Evolutionary conservation across 2,329 filamentous ascomycete species (phyloP).

Genomic region (Aspergillus sp.): DNA sequence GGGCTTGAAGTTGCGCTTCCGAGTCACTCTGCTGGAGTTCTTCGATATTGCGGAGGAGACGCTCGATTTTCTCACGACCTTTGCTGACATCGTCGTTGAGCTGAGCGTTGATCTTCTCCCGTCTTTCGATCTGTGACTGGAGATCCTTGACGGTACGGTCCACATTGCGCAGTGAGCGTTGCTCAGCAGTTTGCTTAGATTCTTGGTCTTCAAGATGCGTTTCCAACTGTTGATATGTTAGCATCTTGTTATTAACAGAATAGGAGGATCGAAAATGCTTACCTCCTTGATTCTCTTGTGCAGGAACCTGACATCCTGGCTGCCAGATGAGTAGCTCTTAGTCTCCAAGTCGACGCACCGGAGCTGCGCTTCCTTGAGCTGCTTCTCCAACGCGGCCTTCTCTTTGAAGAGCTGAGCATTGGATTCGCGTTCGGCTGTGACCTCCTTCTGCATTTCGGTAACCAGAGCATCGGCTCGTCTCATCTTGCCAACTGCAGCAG

Average conservation of each 20-base stretch:
- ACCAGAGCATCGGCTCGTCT: constrained; percentile 82
- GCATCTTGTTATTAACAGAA: constrained; percentile 1
- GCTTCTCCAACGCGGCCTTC: constrained; percentile 85
- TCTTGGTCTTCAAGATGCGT: constrained; percentile 80
- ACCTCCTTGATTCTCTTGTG: constrained; percentile 95
- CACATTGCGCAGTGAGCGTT: constrained; percentile 83
- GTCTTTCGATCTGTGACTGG: constrained; percentile 84
- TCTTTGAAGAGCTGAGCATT: constrained; percentile 81
- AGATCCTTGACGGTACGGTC: constrained; percentile 93
- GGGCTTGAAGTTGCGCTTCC: constrained; percentile 70
- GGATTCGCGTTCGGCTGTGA: constrained; percentile 76
- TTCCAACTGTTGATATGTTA: constrained; percentile 63
- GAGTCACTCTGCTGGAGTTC: constrained; percentile 88
- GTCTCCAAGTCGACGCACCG: constrained; percentile 90
- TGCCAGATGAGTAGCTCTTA: constrained; percentile 90
- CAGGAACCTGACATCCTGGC: constrained; percentile 91
- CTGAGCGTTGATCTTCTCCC: constrained; percentile 79
- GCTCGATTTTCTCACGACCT: constrained; percentile 84
- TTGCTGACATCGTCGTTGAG: constrained; percentile 78
- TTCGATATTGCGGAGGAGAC: constrained; percentile 84
- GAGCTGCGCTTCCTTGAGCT: constrained; percentile 83
- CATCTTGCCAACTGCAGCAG: constrained; percentile 95
- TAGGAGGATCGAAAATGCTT: constrained; percentile 30
- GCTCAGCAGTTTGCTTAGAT: constrained; percentile 70
- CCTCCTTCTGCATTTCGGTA: constrained; percentile 88